Percentiles rank a stretch among this genome's conserved stretches.
phyloP scores from a whole-genome alignment of 805 yeast species.

The Zygosaccharomyces rouxii region DNA sequence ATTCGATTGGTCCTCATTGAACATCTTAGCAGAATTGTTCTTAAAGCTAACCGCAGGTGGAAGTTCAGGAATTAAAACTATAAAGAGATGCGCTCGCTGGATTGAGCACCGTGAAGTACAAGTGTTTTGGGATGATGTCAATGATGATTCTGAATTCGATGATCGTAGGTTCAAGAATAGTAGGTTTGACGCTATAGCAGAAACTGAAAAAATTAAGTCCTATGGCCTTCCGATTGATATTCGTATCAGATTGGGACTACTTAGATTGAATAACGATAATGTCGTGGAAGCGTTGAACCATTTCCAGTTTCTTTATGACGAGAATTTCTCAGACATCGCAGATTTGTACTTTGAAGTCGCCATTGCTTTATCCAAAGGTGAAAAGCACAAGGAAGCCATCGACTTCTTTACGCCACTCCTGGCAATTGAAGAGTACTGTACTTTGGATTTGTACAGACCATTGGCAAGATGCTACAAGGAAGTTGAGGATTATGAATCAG shows the following conservation, averaged over 20 bases:
- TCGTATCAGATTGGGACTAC: conserved; percentile 70
- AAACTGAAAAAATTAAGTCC: conserved; percentile 36
- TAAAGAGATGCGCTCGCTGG: conserved; percentile 78
- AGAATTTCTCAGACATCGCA: conserved; percentile 54
- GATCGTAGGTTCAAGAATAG: conserved; percentile 52
- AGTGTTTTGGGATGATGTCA: conserved; percentile 42
- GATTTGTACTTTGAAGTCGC: conserved; percentile 82
- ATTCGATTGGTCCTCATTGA: conserved; percentile 87
- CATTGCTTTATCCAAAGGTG: conserved; percentile 60
- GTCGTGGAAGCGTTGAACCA: conserved; percentile 70
- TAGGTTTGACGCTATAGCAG: conserved; percentile 40
- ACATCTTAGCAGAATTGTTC: conserved; percentile 76
- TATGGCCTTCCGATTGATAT: conserved; percentile 78
- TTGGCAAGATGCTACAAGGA: conserved; percentile 77
- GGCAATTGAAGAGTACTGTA: conserved; percentile 48
- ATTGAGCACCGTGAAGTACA: conserved; percentile 61
- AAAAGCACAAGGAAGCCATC: conserved; percentile 71
- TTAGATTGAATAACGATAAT: conserved; percentile 62
- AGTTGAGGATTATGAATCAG: conserved; percentile 61
- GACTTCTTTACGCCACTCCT: conserved; percentile 57
- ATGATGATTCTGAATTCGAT: conserved; percentile 82
- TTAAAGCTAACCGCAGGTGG: conserved; percentile 52
- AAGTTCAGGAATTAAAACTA: conserved; percentile 55
- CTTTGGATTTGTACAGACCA: conserved; percentile 44
- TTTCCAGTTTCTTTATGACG: conserved; percentile 53